Evolutionary conservation across 805 yeast genomes (phyloP).

Genomic region (Myxozyma melibiosi): DNA sequence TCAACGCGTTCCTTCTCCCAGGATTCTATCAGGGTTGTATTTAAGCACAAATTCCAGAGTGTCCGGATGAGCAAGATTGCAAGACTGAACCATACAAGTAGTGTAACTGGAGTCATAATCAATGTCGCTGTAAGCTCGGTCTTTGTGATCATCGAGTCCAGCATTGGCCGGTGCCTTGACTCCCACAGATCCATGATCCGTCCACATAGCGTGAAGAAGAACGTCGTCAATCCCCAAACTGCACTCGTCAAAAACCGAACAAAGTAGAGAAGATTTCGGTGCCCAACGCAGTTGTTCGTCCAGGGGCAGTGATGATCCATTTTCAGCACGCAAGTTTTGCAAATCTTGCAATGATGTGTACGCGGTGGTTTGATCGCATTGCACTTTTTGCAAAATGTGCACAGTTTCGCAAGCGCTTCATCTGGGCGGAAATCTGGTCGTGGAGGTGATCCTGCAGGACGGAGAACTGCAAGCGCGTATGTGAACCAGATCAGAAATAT

Average conservation of each 20-base stretch:
- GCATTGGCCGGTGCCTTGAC: slow-evolving; percentile 17
- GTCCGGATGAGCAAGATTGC: slow-evolving; percentile 64
- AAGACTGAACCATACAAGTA: slow-evolving; percentile 64
- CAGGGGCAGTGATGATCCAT: slow-evolving; percentile 97
- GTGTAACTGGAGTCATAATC: slow-evolving; percentile 55
- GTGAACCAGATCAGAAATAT: slow-evolving; percentile 70
- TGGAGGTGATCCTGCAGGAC: slow-evolving; percentile 72
- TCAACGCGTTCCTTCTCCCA: slow-evolving; percentile 91
- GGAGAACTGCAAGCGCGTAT: slow-evolving; percentile 66
- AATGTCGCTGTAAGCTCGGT: slow-evolving; percentile 61
- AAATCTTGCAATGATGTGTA: slow-evolving; percentile 81
- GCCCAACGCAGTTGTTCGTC: slow-evolving; percentile 91
- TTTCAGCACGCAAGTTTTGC: slow-evolving; percentile 64
- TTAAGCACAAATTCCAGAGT: slow-evolving; percentile 55
- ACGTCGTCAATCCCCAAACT: slow-evolving; percentile 40
- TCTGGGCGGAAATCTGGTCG: slow-evolving; percentile 46
- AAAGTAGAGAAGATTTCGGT: slow-evolving; percentile 75
- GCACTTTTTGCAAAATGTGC: slow-evolving; percentile 57
- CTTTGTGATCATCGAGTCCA: slow-evolving; percentile 54
- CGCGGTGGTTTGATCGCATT: slow-evolving; percentile 74
- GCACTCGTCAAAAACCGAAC: slow-evolving; percentile 74
- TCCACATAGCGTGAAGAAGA: slow-evolving; percentile 47
- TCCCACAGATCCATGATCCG: slow-evolving; percentile 52
- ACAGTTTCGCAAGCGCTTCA: slow-evolving; percentile 55
- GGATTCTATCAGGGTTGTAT: slow-evolving; percentile 85